phyloP scores from a whole-genome alignment of 345 rosid genomes.

The Clausena lansium region DNA sequence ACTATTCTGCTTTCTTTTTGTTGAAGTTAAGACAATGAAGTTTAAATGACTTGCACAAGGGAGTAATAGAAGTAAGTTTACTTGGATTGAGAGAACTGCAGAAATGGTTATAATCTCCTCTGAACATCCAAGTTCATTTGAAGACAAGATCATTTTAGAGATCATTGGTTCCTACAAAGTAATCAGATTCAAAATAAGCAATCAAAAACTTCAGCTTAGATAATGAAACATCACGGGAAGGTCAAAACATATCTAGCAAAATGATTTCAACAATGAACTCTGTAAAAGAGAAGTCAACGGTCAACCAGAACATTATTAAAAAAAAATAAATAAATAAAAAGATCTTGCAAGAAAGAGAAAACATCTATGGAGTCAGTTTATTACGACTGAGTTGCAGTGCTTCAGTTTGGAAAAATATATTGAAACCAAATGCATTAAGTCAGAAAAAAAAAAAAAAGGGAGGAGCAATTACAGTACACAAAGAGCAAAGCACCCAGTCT shows the following conservation, averaged over 20 bases:
- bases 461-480: not conserved
- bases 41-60: not conserved
- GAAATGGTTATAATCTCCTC: conserved; percentile 85
- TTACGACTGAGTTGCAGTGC: not conserved
- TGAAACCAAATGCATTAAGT: not conserved
- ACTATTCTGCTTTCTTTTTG: not conserved
- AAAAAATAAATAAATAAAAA: not conserved
- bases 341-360: not conserved
- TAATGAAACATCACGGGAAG: not conserved
- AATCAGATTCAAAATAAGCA: not conserved
- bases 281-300: not conserved
- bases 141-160: conserved; percentile 92
- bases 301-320: not conserved
- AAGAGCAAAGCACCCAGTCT: not conserved
- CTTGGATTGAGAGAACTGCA: conserved; percentile 89
- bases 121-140: conserved; percentile 84
- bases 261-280: not conserved
- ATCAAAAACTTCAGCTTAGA: not conserved
- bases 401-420: not conserved
- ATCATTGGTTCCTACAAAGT: conserved; percentile 81
- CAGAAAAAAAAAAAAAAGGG: not conserved
- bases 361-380: not conserved
- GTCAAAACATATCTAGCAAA: not conserved
- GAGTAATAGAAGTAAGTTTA: conserved; percentile 20
- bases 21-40: not conserved